Conservation (phyloP, 208 protist species). For the Crithidia acanthocephali region DNA sequence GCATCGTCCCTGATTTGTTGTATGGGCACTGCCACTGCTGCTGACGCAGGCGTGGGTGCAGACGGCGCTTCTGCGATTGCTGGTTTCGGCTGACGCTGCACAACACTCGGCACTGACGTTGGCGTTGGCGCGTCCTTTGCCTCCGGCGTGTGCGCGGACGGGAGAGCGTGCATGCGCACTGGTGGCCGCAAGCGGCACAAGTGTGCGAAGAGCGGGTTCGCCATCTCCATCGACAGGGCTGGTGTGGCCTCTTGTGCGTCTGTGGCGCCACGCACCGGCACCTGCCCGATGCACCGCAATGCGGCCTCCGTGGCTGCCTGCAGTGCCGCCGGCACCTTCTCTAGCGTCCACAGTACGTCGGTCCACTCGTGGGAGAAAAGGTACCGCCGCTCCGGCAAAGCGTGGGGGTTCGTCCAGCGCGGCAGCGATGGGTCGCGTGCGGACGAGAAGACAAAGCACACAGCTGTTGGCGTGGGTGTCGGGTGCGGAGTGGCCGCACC, state of each 20-base stretch:
- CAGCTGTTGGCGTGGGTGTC: background rate
- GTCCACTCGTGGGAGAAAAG: constrained; percentile 52
- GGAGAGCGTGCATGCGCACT: constrained; percentile 36
- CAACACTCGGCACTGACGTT: background rate
- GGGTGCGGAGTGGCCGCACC: background rate
- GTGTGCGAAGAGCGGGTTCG: constrained; percentile 42
- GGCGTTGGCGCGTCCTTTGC: background rate
- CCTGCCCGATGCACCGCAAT: background rate
- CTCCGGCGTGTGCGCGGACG: background rate
- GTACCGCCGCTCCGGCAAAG: constrained; percentile 34
- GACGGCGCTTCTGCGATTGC: constrained; percentile 4
- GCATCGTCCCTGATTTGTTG: background rate
- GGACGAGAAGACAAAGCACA: constrained; percentile 39
- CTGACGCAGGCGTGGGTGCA: background rate
- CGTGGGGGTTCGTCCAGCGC: constrained; percentile 34
- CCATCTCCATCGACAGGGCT: constrained; percentile 15
- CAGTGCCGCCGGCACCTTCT: constrained; percentile 39
- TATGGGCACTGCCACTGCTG: background rate
- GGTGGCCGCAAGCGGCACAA: constrained; percentile 45
- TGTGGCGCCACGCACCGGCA: background rate
- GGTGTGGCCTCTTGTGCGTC: background rate
- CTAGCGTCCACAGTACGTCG: constrained; percentile 56
- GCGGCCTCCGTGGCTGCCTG: background rate
- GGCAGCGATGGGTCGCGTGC: constrained; percentile 33
- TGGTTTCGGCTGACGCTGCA: constrained; percentile 1